phyloP scores from a whole-genome alignment of 495 filamentous ascomycete genomes.

The Xylaria castorea region DNA sequence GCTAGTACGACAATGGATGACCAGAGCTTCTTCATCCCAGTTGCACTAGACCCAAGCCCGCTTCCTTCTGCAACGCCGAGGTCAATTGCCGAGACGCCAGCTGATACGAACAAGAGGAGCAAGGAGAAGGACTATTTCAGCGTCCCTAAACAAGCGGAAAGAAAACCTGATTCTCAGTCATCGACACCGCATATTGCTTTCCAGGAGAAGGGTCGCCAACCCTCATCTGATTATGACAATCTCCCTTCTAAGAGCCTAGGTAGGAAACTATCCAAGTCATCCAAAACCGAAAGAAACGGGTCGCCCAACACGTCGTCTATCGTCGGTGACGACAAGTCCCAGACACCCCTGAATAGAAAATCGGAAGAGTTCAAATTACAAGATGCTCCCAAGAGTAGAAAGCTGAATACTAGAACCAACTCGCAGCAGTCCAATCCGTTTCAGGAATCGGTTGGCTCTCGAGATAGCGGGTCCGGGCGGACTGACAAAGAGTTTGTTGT shows the following conservation, averaged over 20 bases:
- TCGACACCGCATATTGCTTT: slow-evolving; percentile 88
- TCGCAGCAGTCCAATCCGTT: slow-evolving; percentile 62
- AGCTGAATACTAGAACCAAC: slow-evolving; percentile 66
- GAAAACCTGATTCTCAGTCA: slow-evolving; percentile 50
- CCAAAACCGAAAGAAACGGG: slow-evolving; percentile 44
- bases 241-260: slow-evolving; percentile 48
- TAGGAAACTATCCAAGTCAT: slow-evolving; percentile 55
- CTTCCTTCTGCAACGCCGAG: slow-evolving; percentile 66
- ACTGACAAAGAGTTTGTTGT: slow-evolving; percentile 39
- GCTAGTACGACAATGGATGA: slow-evolving; percentile 53
- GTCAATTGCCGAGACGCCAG: slow-evolving; percentile 57
- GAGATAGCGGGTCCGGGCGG: slow-evolving; percentile 37
- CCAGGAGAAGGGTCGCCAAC: slow-evolving; percentile 80
- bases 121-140: slow-evolving; percentile 64
- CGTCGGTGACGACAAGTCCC: slow-evolving; percentile 47
- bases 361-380: slow-evolving; percentile 74
- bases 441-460: slow-evolving; percentile 39
- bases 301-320: slow-evolving; percentile 48
- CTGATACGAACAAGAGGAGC: slow-evolving; percentile 49
- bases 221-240: slow-evolving; percentile 58
- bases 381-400: slow-evolving; percentile 74
- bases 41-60: slow-evolving; percentile 85
- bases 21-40: slow-evolving; percentile 86
- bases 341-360: slow-evolving; percentile 44
- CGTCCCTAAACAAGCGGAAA: slow-evolving; percentile 44